These are phyloP conservation scores for Paraphaeosphaeria sporulosa DNA, from an alignment of 2,329 filamentous ascomycete genomes.

Conservation along the genomic window DNA sequence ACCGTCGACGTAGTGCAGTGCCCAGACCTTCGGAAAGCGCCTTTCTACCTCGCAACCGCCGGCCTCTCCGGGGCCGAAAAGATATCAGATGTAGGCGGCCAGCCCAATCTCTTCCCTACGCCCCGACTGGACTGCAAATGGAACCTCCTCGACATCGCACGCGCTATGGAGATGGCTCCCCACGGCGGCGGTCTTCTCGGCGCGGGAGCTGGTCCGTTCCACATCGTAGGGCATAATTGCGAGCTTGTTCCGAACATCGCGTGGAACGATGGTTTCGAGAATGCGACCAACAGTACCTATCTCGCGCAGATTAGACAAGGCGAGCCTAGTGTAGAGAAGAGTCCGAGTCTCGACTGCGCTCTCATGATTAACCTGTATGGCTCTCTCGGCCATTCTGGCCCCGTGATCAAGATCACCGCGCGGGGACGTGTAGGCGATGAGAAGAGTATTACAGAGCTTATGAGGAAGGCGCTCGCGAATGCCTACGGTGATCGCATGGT, in stretches of 20 bases:
- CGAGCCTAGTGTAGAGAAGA: conserved; percentile 14
- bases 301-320: conserved; percentile 20
- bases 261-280: conserved; percentile 14
- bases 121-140: conserved; percentile 20
- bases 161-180: conserved; percentile 23
- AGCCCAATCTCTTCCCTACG: conserved; percentile 34
- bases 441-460: conserved; percentile 25
- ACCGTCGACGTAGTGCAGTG: conserved; percentile 36
- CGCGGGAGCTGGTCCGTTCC: conserved; percentile 26
- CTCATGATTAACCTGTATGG: conserved; percentile 30
- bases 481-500: conserved; percentile 19
- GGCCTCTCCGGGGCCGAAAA: conserved; percentile 52
- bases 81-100: conserved; percentile 57
- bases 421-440: conserved; percentile 15
- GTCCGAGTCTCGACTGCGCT: conserved; percentile 21
- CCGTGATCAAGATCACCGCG: conserved; percentile 23
- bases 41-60: conserved; percentile 49
- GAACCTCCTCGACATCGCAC: conserved; percentile 18
- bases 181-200: conserved; percentile 22
- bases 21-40: conserved; percentile 49
- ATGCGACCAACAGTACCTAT: conserved; percentile 17
- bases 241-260: conserved; percentile 25
- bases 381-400: conserved; percentile 18
- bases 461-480: conserved; percentile 18
- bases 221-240: conserved; percentile 24